These are phyloP conservation scores for Epichloe hybrida DNA, from an alignment of 2,329 filamentous ascomycete species.

Conservation along the genomic window DNA sequence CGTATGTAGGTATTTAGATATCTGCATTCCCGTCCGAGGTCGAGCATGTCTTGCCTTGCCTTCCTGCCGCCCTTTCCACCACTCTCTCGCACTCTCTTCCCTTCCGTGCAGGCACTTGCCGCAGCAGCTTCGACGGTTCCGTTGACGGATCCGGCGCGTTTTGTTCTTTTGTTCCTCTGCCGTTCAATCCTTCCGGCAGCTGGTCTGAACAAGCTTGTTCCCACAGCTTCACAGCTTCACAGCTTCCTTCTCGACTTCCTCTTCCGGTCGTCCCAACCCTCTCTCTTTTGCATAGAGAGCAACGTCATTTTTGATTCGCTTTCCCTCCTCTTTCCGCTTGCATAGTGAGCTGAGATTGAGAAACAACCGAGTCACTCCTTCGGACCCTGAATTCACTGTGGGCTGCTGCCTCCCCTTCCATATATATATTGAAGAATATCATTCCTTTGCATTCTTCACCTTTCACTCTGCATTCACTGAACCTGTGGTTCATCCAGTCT, in stretches of 20 bases:
- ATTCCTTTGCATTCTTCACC: neutral
- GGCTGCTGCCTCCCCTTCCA: neutral
- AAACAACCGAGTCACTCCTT: neutral
- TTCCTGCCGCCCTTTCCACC: neutral
- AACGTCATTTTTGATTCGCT: constrained; percentile 8
- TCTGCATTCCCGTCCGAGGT: constrained; percentile 7
- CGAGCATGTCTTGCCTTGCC: neutral
- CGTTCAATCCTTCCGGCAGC: constrained; percentile 22
- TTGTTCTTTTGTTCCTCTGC: constrained; percentile 4
- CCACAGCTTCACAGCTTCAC: neutral
- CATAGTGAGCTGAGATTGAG: neutral
- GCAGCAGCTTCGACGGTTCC: neutral
- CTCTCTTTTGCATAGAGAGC: constrained; percentile 7
- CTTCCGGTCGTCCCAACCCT: neutral
- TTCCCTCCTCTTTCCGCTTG: constrained; percentile 1
- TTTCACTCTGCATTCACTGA: neutral
- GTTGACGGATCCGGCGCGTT: constrained; percentile 1
- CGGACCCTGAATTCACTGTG: neutral
- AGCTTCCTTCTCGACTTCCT: constrained; percentile 1
- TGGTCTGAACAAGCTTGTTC: constrained; percentile 9
- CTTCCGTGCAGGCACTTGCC: constrained; percentile 2
- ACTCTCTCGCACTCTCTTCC: constrained; percentile 1
- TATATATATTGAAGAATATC: neutral
- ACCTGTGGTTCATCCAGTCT: neutral
- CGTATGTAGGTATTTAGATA: constrained; percentile 9